These are phyloP conservation scores for Lactifluus rugatus DNA, from an alignment of 768 basidiomycete species.

Conservation along the genomic window DNA sequence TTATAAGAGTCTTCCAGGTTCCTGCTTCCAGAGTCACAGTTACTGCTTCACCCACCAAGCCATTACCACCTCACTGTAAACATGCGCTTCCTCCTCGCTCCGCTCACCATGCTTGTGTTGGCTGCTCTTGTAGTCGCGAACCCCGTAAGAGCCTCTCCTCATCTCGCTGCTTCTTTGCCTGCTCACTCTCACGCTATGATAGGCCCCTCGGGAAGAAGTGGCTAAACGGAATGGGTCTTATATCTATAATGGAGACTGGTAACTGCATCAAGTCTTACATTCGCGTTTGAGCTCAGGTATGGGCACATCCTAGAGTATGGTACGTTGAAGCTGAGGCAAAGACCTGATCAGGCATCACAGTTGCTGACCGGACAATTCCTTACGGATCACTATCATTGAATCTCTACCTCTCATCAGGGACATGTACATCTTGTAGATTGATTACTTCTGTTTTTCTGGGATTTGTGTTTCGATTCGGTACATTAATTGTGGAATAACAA, in stretches of 20 bases:
- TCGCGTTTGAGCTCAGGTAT: neutral
- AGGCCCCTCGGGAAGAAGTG: neutral
- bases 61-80: neutral
- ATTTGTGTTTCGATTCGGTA: neutral
- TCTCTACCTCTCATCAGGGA: too few species aligned
- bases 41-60: neutral
- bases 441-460: neutral
- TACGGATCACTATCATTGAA: neutral
- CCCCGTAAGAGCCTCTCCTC: neutral
- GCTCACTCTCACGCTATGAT: neutral
- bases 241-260: rapidly evolving
- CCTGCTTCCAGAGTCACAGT: neutral
- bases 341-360: neutral
- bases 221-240: neutral
- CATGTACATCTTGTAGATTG: neutral
- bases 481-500: neutral
- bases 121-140: neutral
- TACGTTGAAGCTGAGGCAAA: neutral
- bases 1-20: conserved; percentile 9
- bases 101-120: neutral
- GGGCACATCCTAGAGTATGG: neutral
- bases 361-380: neutral
- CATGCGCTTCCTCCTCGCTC: conserved; percentile 8
- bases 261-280: neutral
- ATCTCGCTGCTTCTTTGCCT: neutral